These are phyloP conservation scores for Entoloma clypeatum DNA, from an alignment of 1,284 basidiomycete species.

Conservation along the genomic window DNA sequence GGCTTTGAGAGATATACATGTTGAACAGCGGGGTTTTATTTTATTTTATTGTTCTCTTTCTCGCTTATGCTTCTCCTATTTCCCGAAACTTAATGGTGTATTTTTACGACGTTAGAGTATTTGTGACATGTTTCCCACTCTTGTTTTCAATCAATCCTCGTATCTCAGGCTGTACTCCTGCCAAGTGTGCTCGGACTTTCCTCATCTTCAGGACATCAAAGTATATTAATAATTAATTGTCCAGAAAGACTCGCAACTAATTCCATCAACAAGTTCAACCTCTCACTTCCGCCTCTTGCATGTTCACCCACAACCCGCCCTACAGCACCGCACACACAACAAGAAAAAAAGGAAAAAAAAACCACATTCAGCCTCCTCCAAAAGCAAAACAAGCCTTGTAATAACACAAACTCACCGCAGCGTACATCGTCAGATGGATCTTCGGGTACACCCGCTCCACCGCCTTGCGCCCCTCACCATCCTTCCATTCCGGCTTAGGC, in stretches of 20 bases:
- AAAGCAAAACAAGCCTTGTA: slow-evolving; percentile 15
- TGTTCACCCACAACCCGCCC: slow-evolving; percentile 40
- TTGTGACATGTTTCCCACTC: too few relatives aligned
- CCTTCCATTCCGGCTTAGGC: slow-evolving; percentile 45
- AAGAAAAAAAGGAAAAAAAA: slow-evolving; percentile 9
- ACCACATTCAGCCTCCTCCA: slow-evolving; percentile 24
- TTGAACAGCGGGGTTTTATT: too few relatives aligned
- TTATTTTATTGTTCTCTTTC: too few relatives aligned
- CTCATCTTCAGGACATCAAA: too few relatives aligned
- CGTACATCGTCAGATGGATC: slow-evolving; percentile 53
- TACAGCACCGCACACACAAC: slow-evolving; percentile 13
- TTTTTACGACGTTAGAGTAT: too few relatives aligned
- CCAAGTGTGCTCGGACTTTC: too few relatives aligned
- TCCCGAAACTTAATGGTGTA: too few relatives aligned
- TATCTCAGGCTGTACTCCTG: too few relatives aligned
- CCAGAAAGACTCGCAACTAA: background rate
- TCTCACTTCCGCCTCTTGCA: slow-evolving; percentile 27
- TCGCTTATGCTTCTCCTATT: too few relatives aligned
- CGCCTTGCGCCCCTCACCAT: slow-evolving; percentile 37
- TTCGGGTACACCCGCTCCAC: slow-evolving; percentile 50
- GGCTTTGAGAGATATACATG: too few relatives aligned
- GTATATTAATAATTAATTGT: slow-evolving; percentile 1
- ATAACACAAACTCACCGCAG: slow-evolving; percentile 33
- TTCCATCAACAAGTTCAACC: background rate
- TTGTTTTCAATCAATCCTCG: too few relatives aligned